Conservation (phyloP, 352 stramenopile species). For the Pythium guiyangense region DNA sequence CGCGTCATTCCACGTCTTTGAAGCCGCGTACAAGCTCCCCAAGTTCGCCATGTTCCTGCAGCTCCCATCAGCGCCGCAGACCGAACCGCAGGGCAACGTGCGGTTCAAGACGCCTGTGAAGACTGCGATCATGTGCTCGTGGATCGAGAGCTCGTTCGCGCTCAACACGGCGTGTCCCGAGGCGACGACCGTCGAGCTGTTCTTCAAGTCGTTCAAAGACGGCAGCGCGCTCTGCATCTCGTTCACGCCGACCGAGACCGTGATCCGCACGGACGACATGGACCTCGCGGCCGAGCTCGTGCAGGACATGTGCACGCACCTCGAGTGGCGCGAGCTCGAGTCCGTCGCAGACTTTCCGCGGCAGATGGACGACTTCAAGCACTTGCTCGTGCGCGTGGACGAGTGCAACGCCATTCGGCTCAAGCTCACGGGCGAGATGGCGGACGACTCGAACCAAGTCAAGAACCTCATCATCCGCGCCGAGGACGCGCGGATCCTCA, state of each 20-base stretch:
- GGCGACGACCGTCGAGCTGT: slow-evolving; percentile 33
- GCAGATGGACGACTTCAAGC: slow-evolving; percentile 85
- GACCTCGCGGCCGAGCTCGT: slow-evolving; percentile 82
- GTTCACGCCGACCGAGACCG: slow-evolving; percentile 47
- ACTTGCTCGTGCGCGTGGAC: slow-evolving; percentile 69
- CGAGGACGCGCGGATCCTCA: slow-evolving; percentile 90
- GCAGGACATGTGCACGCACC: slow-evolving; percentile 80
- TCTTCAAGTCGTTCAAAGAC: slow-evolving; percentile 62
- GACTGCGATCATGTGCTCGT: slow-evolving; percentile 64
- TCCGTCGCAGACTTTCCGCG: slow-evolving; percentile 80
- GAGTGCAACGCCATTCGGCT: slow-evolving; percentile 87
- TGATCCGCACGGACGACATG: slow-evolving; percentile 83
- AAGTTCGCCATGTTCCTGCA: slow-evolving; percentile 86
- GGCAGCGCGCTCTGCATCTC: slow-evolving; percentile 40
- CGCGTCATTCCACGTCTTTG: slow-evolving; percentile 85
- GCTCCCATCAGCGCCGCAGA: slow-evolving; percentile 25
- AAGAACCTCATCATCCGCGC: slow-evolving; percentile 90
- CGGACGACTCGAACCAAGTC: slow-evolving; percentile 88
- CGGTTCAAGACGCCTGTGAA: slow-evolving; percentile 72
- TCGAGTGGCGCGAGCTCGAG: slow-evolving; percentile 86
- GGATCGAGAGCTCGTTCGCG: slow-evolving; percentile 65
- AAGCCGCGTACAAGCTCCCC: slow-evolving; percentile 65
- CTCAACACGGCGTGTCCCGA: slow-evolving; percentile 37
- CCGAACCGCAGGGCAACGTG: slow-evolving; percentile 43
- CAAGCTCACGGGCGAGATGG: slow-evolving; percentile 91